Evolutionary conservation across 2,329 filamentous ascomycete genomes (phyloP), one percentile per base, ranked within the genome.

Genomic region (Fusarium sp.): DNA sequence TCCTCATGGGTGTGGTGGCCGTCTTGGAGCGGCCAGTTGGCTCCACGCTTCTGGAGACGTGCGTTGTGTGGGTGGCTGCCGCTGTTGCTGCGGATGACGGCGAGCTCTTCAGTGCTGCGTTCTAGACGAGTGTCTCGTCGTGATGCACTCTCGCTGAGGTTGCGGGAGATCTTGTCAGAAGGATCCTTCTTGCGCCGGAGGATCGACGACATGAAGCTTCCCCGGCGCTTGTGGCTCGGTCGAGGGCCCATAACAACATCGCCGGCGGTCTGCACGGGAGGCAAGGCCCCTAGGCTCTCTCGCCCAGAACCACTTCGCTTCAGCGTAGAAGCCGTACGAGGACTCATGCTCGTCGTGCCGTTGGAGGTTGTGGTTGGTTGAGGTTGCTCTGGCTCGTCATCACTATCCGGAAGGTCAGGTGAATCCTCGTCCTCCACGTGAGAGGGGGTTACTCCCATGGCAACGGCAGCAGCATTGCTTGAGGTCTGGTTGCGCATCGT

Each of bases 81-180:
- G 52, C 79, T 78, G 64, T 82, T 82, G 54, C 79, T 81, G 45
- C 83, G 85, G 6, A 90, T 78, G 16, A 81, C 80, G n/a, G 80
- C 82, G 5, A 91, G 84, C 77, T 92, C 87, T 8, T 85, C 83
- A n/a, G 83, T 79, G 71, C 85, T 89, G 35, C 90, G 86, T 79
- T 93, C 91, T 2, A 93, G 83, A 22, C 85, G 87, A 0, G 90
- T 92, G 72, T 93, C 91, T 61, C 88, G 85, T 11, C 91, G 85
- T 2, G 91, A 90, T 3, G 88, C 88, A 72, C 87, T 91, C 73
- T 92, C 91, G 14, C 82, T 78, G 11, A 83, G 77, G 24, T 87
- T 87, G 40, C 90, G 89, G 35, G 87, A 85, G 22, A 92, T 87
- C 76, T 87, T 89, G 57, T 85, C 83, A 65, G 83, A 78, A 29